Percentiles rank a stretch among this genome's conserved stretches.
Conservation (phyloP, 2,329 filamentous ascomycete genomes). For the Ceratocystis diversiconidia region DNA sequence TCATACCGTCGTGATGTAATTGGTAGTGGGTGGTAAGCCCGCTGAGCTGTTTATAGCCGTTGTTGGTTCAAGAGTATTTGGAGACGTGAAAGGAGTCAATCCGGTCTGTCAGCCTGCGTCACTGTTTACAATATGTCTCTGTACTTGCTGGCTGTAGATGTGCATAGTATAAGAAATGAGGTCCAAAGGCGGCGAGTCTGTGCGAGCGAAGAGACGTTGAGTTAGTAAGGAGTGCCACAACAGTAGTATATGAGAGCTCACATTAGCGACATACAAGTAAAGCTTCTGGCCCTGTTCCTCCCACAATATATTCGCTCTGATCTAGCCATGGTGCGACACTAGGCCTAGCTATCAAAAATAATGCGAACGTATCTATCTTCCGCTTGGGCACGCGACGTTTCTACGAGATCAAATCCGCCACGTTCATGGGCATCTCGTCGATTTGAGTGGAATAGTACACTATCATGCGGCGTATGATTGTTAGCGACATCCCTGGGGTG, state of each 20-base stretch:
- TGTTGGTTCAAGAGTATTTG: background rate
- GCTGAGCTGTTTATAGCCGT: background rate
- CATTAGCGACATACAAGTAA: slow-evolving; percentile 6
- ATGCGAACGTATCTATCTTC: background rate
- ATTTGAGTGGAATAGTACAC: slow-evolving; percentile 95
- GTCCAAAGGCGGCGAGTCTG: background rate
- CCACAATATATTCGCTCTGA: slow-evolving; percentile 16
- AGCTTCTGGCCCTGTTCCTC: slow-evolving; percentile 18
- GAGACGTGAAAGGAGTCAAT: background rate
- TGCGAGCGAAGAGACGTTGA: background rate
- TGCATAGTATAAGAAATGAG: slow-evolving; percentile 9
- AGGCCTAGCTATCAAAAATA: slow-evolving; percentile 10
- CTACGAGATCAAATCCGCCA: slow-evolving; percentile 46
- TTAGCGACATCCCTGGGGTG: slow-evolving; percentile 24
- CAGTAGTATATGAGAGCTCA: background rate
- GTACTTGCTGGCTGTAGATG: background rate
- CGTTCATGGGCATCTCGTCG: slow-evolving; percentile 98
- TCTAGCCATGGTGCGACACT: background rate
- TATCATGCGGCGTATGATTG: slow-evolving; percentile 24
- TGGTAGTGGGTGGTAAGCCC: background rate
- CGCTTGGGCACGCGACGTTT: background rate
- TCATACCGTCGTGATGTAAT: slow-evolving; percentile 8
- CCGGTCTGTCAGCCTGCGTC: background rate
- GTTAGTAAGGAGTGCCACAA: background rate
- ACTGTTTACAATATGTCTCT: background rate